Evolutionary conservation across 257 asterid genomes (phyloP).

Genomic region (Solanum peruvianum): DNA sequence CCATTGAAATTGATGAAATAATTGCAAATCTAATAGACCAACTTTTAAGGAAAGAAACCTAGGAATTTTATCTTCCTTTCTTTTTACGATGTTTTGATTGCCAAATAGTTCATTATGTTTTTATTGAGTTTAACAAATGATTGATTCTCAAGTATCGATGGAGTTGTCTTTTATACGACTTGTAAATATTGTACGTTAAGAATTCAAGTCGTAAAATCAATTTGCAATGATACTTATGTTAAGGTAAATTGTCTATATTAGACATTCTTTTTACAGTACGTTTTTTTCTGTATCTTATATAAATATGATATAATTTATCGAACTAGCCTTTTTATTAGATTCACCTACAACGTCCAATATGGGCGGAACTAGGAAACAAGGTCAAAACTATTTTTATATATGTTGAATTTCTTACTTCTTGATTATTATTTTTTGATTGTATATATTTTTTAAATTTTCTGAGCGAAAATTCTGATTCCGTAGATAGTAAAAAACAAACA

Average conservation of each 20-base stretch:
- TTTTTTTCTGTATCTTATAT: neutral
- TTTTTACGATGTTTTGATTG: neutral
- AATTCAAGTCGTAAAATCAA: neutral
- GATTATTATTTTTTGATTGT: neutral
- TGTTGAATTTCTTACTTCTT: neutral
- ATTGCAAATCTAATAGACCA: neutral
- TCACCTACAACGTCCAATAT: neutral
- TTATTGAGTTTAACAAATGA: neutral
- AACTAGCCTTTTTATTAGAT: neutral
- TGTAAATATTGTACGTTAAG: neutral
- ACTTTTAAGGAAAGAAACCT: neutral
- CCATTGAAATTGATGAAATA: neutral
- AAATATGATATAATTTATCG: neutral
- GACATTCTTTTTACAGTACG: neutral
- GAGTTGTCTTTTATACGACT: neutral
- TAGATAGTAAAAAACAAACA: rapidly evolving
- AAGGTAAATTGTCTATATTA: neutral
- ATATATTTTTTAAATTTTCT: too few relatives aligned
- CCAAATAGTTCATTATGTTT: neutral
- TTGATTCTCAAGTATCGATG: neutral
- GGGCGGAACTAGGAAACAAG: neutral
- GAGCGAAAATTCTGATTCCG: neutral
- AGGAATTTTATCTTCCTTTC: neutral
- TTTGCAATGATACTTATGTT: neutral
- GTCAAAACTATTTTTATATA: neutral